phyloP scores from a whole-genome alignment of 768 basidiomycete genomes.

The Cubamyces sp. region DNA sequence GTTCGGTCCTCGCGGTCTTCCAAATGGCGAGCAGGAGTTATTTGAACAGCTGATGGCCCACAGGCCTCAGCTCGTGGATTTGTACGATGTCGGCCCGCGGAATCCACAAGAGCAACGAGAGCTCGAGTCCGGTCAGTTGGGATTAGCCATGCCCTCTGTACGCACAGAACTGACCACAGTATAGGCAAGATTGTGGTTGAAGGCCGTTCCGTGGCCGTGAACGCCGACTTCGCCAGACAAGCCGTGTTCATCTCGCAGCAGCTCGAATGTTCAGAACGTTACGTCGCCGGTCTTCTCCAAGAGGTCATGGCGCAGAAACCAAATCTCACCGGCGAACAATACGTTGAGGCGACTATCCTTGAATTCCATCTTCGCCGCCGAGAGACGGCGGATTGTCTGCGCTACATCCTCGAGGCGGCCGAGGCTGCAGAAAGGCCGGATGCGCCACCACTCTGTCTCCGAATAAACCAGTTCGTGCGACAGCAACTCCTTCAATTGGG shows the following conservation, averaged over 20 bases:
- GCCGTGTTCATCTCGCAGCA: constrained; percentile 79
- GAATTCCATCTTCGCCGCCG: constrained; percentile 73
- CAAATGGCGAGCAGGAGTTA: constrained; percentile 68
- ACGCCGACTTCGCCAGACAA: constrained; percentile 79
- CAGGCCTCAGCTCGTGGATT: constrained; percentile 60
- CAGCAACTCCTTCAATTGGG: constrained; percentile 54
- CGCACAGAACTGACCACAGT: background rate
- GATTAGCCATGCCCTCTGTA: background rate
- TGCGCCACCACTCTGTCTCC: constrained; percentile 51
- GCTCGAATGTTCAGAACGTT: constrained; percentile 81
- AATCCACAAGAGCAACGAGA: constrained; percentile 70
- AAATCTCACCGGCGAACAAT: constrained; percentile 58
- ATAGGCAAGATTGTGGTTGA: constrained; percentile 69
- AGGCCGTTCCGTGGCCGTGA: constrained; percentile 71
- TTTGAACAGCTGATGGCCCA: constrained; percentile 75
- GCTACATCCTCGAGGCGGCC: constrained; percentile 68
- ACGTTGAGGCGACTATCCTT: constrained; percentile 67
- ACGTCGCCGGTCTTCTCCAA: constrained; percentile 71
- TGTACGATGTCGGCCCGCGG: constrained; percentile 68
- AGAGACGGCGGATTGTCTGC: constrained; percentile 70
- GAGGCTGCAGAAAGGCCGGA: constrained; percentile 50
- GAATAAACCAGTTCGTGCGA: constrained; percentile 58
- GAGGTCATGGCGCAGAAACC: constrained; percentile 65
- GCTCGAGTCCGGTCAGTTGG: constrained; percentile 61
- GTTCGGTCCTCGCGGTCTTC: constrained; percentile 48